Conservation (phyloP, 805 yeast species). For the Teunomyces atbi region DNA sequence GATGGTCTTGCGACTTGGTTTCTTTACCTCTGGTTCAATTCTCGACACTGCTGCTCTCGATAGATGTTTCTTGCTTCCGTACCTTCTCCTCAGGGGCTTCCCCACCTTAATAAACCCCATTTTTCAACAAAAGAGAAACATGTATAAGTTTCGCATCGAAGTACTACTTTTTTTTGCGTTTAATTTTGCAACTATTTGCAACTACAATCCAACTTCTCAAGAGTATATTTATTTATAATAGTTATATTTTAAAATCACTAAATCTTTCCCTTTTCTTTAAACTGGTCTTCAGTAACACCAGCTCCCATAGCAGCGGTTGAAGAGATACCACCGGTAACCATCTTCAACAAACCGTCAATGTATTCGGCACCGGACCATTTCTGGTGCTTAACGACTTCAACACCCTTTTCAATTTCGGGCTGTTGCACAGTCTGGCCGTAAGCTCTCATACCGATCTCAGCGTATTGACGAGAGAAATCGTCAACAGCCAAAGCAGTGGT, state of each 20-base stretch:
- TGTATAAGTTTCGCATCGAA: too few species aligned
- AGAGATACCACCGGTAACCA: constrained; percentile 91
- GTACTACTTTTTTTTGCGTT: too few species aligned
- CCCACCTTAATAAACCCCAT: constrained; percentile 31
- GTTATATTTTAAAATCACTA: constrained; percentile 7
- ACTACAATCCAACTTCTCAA: neutral
- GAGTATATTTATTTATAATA: neutral
- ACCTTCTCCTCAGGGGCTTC: constrained; percentile 17
- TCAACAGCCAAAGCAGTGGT: constrained; percentile 92
- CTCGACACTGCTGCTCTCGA: neutral
- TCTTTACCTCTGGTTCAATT: neutral
- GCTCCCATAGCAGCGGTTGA: constrained; percentile 98
- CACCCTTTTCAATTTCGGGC: constrained; percentile 82
- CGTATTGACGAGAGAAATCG: constrained; percentile 74
- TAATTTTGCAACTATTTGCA: neutral
- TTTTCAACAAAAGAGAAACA: too few species aligned
- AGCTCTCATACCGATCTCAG: constrained; percentile 89
- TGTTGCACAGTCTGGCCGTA: constrained; percentile 86
- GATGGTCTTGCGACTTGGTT: neutral
- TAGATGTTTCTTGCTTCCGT: neutral
- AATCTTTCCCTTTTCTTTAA: constrained; percentile 45
- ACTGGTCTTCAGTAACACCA: constrained; percentile 97
- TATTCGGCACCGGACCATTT: constrained; percentile 99
- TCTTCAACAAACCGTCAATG: constrained; percentile 83
- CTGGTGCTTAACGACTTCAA: constrained; percentile 96